Base-by-base conservation (phyloP, 2,329 filamentous ascomycete genomes). In the Penicillium sp. region DNA sequence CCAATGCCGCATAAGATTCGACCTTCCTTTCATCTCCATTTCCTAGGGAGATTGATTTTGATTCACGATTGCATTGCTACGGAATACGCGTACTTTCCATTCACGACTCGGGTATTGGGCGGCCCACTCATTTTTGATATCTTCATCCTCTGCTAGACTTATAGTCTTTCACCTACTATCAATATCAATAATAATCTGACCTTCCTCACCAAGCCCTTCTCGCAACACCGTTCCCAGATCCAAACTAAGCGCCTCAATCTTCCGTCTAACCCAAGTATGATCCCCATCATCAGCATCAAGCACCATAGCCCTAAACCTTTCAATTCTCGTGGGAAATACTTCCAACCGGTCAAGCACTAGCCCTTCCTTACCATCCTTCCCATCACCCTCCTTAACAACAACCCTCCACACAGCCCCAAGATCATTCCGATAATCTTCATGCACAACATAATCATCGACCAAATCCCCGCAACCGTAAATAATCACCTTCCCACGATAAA, bases 401-500 rank as follows among this genome's bases (percentile, higher is more conserved):
- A 73, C 66, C 43, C 63, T 67, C 68, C 71, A 73, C 13, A 71
- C 50, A 18, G 66, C 71, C 13, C 70, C 67, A 10, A 73, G 50
- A 59, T 73, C 70, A 62, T 72, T 73, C 44, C 69, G 55, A 56
- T 51, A 73, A 33, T 60, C 55, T 23, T 42, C 45, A 46, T 63
- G 56, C n/a, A 72, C 13, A 3, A 63, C 65, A 61, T 73, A 73
- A 56, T 73, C 71, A 56, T 73, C 69, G n/a, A 73, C 66, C 53
- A 72, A 73, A 52, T 73, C 70, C 1, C 71, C 71, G 49, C 70
- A 73, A 0, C 70, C 70, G 37, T 72, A 73, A 2, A 73, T 66
- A 40, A 73, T 66, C 8, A 72, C 37, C 40, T 60, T 66, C 0
- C 66, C 64, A 1, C 59, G 61, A 48, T 71, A 70, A 20, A 59